Conservation (phyloP, 2,329 filamentous ascomycete genomes). For the Alternaria incomplexa region DNA sequence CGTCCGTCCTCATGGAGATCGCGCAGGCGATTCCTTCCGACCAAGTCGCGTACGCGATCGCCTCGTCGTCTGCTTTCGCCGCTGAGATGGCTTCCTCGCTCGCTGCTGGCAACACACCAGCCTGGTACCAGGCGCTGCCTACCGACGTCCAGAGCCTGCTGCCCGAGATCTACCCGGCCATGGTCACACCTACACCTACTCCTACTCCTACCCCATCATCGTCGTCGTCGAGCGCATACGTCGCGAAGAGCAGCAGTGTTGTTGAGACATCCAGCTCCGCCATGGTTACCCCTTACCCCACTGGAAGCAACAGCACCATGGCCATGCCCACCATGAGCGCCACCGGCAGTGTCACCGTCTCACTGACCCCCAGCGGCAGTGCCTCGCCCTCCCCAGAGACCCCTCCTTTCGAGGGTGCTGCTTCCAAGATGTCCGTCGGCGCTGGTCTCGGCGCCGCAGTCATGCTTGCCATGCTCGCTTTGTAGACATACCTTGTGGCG, state of each 20-base stretch:
- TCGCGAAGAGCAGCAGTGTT: constrained; percentile 6
- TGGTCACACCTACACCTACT: constrained; percentile 24
- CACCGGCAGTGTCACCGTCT: constrained; percentile 11
- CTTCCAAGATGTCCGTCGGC: constrained; percentile 47
- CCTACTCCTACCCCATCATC: constrained; percentile 6
- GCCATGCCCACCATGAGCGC: constrained; percentile 14
- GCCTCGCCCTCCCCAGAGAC: constrained; percentile 6
- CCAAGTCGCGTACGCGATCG: constrained; percentile 48
- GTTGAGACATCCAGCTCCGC: background rate
- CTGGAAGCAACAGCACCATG: constrained; percentile 6
- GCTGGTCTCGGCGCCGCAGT: constrained; percentile 49
- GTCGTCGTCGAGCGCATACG: background rate
- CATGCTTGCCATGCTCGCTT: constrained; percentile 52
- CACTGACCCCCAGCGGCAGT: constrained; percentile 6
- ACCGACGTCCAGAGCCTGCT: constrained; percentile 54
- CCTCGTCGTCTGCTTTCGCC: constrained; percentile 51
- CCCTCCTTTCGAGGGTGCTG: constrained; percentile 29
- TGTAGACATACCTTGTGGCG: constrained; percentile 33
- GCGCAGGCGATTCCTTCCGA: constrained; percentile 54
- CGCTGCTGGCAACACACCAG: constrained; percentile 50
- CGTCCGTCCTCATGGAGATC: constrained; percentile 52
- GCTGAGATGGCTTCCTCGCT: constrained; percentile 52
- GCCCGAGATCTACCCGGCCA: constrained; percentile 42
- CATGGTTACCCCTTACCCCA: constrained; percentile 1
- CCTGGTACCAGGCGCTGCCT: constrained; percentile 55